Percentiles rank a stretch among this genome's conserved stretches.
Conservation (phyloP, 768 basidiomycete genomes). For the Lactarius akahatsu region DNA sequence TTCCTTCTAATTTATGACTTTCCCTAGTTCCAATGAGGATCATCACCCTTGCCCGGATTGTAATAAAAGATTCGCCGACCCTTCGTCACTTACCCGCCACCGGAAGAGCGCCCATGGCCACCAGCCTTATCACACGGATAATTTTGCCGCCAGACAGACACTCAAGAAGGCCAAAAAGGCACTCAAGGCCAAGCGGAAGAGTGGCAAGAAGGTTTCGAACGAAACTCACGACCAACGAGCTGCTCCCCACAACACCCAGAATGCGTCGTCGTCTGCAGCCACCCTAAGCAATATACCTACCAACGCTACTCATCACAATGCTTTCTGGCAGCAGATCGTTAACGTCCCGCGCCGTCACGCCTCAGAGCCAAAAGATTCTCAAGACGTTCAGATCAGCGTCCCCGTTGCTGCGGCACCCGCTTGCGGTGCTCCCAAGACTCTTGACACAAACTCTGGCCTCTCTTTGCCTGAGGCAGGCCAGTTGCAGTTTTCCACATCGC, state of each 20-base stretch:
- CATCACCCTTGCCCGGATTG: conserved; percentile 17
- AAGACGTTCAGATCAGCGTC: background rate
- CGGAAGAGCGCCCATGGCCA: conserved; percentile 12
- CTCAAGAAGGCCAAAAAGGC: background rate
- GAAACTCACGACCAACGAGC: background rate
- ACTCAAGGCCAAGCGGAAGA: background rate
- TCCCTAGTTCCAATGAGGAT: background rate
- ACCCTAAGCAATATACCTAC: background rate
- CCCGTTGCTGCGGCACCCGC: background rate
- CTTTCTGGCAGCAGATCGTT: conserved; percentile 1
- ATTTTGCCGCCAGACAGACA: background rate
- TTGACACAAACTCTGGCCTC: background rate
- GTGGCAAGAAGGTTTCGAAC: background rate
- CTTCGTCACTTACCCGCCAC: conserved; percentile 15
- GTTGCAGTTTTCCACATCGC: background rate
- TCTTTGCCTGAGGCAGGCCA: background rate
- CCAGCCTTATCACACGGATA: conserved; percentile 14
- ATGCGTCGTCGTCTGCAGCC: background rate
- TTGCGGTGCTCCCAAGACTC: background rate
- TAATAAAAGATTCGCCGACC: background rate
- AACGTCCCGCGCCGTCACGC: background rate
- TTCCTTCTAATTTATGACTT: background rate
- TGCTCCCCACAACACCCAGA: background rate
- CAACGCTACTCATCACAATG: conserved; percentile 11
- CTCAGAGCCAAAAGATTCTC: background rate